Evolutionary conservation across 805 yeast genomes (phyloP).

Genomic region (Isabelozyma heimii): DNA sequence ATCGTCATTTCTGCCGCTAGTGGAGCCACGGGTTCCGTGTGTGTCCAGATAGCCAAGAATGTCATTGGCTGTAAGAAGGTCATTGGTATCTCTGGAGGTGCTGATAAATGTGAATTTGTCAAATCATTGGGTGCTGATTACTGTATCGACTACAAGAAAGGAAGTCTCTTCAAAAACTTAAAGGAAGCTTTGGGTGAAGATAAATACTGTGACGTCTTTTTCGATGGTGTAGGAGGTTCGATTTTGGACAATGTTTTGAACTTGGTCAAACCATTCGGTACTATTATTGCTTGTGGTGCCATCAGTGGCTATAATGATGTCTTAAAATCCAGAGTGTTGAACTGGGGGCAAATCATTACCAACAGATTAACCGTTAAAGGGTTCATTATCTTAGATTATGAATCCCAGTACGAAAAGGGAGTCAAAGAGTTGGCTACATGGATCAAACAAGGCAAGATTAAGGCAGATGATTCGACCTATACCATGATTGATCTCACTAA

Average conservation of each 20-base stretch:
- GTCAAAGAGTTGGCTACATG: conserved; percentile 8
- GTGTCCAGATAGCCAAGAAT: conserved; percentile 28
- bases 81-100: conserved; percentile 26
- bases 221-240: conserved; percentile 24
- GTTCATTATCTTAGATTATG: conserved; percentile 17
- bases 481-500: conserved; percentile 31
- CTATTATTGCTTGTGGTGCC: conserved; percentile 27
- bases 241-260: conserved; percentile 16
- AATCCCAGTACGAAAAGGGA: conserved; percentile 8
- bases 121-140: conserved; percentile 23
- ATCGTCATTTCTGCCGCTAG: conserved; percentile 31
- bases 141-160: conserved; percentile 24
- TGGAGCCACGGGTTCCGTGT: conserved; percentile 32
- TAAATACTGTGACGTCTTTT: conserved; percentile 18
- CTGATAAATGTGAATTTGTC: conserved; percentile 17
- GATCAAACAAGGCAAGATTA: conserved; percentile 15
- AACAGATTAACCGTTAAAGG: conserved; percentile 17
- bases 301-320: conserved; percentile 27
- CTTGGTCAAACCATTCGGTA: conserved; percentile 15
- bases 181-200: conserved; percentile 37
- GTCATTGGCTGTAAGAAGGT: conserved; percentile 24
- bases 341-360: conserved; percentile 20
- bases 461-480: conserved; percentile 10
- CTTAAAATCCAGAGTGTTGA: conserved; percentile 11
- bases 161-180: conserved; percentile 32